Evolutionary conservation across 2,329 filamentous ascomycete genomes (phyloP).

Genomic region (Arthrobotrys iridis): DNA sequence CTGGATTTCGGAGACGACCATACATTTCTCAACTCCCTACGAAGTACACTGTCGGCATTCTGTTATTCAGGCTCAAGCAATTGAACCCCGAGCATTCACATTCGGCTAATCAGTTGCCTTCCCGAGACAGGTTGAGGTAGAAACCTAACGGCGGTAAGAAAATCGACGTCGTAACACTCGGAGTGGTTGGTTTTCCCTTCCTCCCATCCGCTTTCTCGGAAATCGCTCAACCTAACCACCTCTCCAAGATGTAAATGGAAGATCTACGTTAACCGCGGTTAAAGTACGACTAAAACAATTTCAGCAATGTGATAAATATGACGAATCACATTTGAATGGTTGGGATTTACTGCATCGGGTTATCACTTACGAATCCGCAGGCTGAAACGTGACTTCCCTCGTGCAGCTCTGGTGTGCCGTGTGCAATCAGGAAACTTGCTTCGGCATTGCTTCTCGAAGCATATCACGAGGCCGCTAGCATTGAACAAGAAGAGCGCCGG

Average conservation of each 20-base stretch:
- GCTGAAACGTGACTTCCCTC: constrained; percentile 52
- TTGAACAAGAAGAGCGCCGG: constrained; percentile 29
- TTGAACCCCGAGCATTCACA: constrained; percentile 10
- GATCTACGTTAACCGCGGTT: constrained; percentile 48
- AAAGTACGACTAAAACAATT: constrained; percentile 43
- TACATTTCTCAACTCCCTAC: background rate
- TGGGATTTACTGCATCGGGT: constrained; percentile 43
- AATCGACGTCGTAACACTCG: constrained; percentile 13
- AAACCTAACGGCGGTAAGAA: background rate
- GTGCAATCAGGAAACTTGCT: constrained; percentile 40
- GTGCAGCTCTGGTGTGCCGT: constrained; percentile 47
- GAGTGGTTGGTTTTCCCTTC: constrained; percentile 37
- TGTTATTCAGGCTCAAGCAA: constrained; percentile 45
- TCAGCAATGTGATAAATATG: constrained; percentile 36
- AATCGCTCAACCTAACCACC: constrained; percentile 50
- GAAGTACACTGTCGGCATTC: constrained; percentile 5
- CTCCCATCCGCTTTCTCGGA: constrained; percentile 47
- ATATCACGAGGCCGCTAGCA: constrained; percentile 42
- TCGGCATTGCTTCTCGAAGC: constrained; percentile 51
- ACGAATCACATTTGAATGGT: constrained; percentile 49
- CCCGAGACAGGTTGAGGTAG: constrained; percentile 13
- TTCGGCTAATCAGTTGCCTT: constrained; percentile 49
- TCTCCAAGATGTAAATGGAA: constrained; percentile 27
- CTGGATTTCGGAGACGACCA: constrained; percentile 47
- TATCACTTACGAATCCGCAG: constrained; percentile 40